phyloP scores from a whole-genome alignment of 129 eudicot species.

The Chrysanthemum lavandulifolium region DNA sequence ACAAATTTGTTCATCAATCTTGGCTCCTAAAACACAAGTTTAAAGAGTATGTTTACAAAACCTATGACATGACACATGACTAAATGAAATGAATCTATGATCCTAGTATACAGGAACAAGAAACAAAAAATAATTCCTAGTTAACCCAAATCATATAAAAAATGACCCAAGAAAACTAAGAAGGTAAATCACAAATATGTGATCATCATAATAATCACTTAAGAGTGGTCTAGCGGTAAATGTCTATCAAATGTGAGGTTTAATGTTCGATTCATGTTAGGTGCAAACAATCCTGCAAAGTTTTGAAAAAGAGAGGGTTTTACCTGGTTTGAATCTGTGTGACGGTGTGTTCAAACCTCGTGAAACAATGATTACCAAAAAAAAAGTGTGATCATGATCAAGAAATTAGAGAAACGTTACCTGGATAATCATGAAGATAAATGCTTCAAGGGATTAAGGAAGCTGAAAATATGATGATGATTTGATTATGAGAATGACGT shows the following conservation, averaged over 20 bases:
- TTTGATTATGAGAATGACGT: constrained; percentile 18
- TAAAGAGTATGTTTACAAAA: not conserved
- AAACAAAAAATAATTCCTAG: not conserved
- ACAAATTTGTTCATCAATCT: too few relatives aligned
- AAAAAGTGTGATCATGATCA: not conserved
- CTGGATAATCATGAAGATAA: constrained; percentile 30
- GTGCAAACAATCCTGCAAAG: too few relatives aligned
- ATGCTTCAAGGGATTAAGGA: constrained; percentile 8
- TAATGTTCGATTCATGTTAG: too few relatives aligned
- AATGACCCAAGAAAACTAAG: not conserved
- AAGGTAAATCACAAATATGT: too few relatives aligned
- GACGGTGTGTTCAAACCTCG: too few relatives aligned
- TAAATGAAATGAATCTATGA: constrained; percentile 18
- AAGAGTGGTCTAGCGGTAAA: too few relatives aligned
- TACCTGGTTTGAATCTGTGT: too few relatives aligned
- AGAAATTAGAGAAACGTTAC: constrained; percentile 10
- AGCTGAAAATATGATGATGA: constrained; percentile 8
- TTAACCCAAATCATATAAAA: not conserved
- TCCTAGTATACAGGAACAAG: constrained; percentile 12
- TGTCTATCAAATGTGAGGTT: too few relatives aligned
- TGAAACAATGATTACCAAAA: too few relatives aligned
- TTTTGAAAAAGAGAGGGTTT: too few relatives aligned
- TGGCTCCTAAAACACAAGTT: not conserved
- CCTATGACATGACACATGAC: not conserved
- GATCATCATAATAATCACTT: too few relatives aligned